These are phyloP conservation scores for Backusella tarrabulga DNA, from an alignment of 192 early-diverging fungal species.

Conservation along the genomic window DNA sequence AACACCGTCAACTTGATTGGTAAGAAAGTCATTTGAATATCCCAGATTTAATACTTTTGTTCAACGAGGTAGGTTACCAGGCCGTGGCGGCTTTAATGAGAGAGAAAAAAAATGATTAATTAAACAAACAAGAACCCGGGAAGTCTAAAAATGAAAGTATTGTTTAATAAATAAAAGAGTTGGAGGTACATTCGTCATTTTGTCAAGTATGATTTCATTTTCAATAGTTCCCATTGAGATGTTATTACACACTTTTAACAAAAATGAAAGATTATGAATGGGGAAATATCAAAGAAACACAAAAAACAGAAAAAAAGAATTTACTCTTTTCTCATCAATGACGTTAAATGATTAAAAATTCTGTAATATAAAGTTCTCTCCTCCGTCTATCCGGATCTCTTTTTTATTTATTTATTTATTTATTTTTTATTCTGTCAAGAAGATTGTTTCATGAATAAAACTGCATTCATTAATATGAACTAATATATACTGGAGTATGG, in stretches of 20 bases:
- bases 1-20: background rate
- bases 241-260: background rate
- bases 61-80: background rate
- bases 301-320: background rate
- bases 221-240: background rate
- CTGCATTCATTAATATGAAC: background rate
- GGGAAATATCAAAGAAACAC: background rate
- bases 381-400: background rate
- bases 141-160: background rate
- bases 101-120: background rate
- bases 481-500: background rate
- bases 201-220: background rate
- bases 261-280: background rate
- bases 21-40: slow-evolving; percentile 1
- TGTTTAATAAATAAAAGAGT: background rate
- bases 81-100: background rate
- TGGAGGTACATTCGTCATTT: background rate
- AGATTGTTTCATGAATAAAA: background rate
- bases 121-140: background rate
- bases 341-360: background rate
- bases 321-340: background rate
- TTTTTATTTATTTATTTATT: background rate
- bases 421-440: background rate
- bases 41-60: background rate
- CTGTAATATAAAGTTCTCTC: background rate